phyloP scores from a whole-genome alignment of 345 rosid genomes.

The Corymbia maculata region DNA sequence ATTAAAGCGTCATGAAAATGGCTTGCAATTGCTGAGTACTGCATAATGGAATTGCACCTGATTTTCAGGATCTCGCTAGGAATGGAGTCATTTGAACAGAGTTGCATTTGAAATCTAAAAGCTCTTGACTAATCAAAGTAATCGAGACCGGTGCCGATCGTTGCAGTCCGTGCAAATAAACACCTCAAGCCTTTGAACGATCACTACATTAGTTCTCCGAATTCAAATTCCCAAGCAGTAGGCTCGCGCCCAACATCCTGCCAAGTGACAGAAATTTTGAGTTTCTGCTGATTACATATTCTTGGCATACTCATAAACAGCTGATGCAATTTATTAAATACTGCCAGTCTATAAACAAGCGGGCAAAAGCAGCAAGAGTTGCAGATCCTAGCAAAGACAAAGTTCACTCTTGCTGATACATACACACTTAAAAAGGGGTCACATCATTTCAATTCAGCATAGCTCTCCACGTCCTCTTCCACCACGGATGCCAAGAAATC shows the following conservation, averaged over 20 bases:
- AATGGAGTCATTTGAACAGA: neutral
- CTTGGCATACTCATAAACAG: neutral
- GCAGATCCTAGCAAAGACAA: neutral
- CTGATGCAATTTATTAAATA: neutral
- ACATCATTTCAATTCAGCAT: neutral
- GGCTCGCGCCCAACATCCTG: neutral
- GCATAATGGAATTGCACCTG: neutral
- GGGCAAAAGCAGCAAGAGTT: neutral
- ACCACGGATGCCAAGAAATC: conserved; percentile 24
- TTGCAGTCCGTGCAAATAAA: neutral
- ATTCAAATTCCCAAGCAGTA: neutral
- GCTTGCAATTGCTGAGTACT: neutral
- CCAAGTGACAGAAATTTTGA: neutral
- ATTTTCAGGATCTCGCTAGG: neutral
- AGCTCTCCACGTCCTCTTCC: conserved; percentile 22
- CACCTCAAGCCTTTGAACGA: neutral
- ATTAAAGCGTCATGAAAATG: neutral
- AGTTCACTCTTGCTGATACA: neutral
- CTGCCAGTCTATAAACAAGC: neutral
- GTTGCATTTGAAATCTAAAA: neutral
- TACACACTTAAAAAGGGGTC: neutral
- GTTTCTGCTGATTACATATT: neutral
- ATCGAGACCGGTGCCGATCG: neutral
- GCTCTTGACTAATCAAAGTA: neutral
- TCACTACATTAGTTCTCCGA: neutral